Evolutionary conservation across 2,329 filamentous ascomycete species (phyloP), one percentile per base, ranked within the genome.

Genomic region (Apiospora hydei): DNA sequence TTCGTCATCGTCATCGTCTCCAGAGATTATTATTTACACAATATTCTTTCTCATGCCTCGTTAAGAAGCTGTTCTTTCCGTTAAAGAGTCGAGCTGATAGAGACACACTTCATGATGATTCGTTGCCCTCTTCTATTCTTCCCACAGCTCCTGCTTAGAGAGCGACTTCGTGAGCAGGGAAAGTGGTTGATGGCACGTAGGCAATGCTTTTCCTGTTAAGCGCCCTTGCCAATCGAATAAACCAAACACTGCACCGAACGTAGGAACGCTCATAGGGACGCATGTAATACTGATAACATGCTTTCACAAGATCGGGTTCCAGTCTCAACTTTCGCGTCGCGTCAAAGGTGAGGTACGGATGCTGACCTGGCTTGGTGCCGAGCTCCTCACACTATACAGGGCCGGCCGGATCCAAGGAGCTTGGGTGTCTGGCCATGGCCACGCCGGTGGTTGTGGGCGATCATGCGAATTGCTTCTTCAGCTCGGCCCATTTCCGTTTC

Each of bases 401-500:
- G 46, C 18, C 43, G 30, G 46, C 18, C 43, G 13, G 41, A 46
- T 34, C 41, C 46, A 67, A 51, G 44, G 10, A 8, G 44, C 16
- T 34, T 26, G 18, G 26, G 51, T n/a, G 16, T 16, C 13, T 72
- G 46, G 57, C 66, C 57, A 76, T 70, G 74, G 72, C 64, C 72
- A 73, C 64, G 49, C 44, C 66, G 38, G 67, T 74, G 16, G 43
- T 6, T 30, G 21, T 41, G 49, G 24, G 41, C 47, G 44, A 67
- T 81, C 74, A 87, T 67, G 83, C 84, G 77, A 90, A 89, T 72
- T 90, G 88, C 69, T 85, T 84, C 82, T 87, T 90, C 74, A 96
- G 85, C 77, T 96, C 94, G 69, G 89, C 90, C 93, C 93, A 95
- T 84, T 93, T 94, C 77, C 93, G 90, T 74, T 87, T 91, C 61